Evolutionary conservation across 495 filamentous ascomycete genomes (phyloP), one percentile per base, ranked within the genome.

Genomic region (Peziza echinospora): DNA sequence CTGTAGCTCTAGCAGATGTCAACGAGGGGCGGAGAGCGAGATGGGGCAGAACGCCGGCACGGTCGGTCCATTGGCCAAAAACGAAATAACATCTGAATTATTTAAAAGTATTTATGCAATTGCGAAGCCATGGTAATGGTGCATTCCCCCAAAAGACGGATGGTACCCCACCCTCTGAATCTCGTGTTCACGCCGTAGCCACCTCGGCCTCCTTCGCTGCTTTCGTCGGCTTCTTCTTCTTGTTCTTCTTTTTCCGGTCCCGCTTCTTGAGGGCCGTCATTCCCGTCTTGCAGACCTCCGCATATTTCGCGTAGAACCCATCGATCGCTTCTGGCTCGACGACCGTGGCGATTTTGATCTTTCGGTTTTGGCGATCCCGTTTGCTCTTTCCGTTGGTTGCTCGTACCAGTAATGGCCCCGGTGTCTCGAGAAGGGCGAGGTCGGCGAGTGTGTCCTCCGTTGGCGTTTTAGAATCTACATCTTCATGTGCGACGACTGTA

Each of bases 211-310:
- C 16, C n/a, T 19, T 23, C 9, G 40, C 19, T 11, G 40, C 67
- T 55, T 74, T 76, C 65, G 72, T 75, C 46, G 58, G 65, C 65
- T 74, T 82, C 62, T 73, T 80, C 71, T 80, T 83, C 64, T 81
- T 82, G 49, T 75, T 76, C 69, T 86, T 93, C 57, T 71, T 68
- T 66, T 77, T 83, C 53, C 84, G 70, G 68, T 94, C 85, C 46
- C 87, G 66, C 66, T 91, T 93, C 80, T 93, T 96, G 67, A 97
- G 55, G 23, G 72, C 67, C 1, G 53, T 51, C 86, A 94, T 96
- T 16, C 85, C 84, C 0, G 68, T 63, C 65, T 89, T 94, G 61
- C 84, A 92, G 5, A 83, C 69, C 53, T 96, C 91, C n/a, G 84
- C 85, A 63, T 96, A 97, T 34, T 73, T 70, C 13, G 66, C 66